Evolutionary conservation across 805 yeast species (phyloP).

Genomic region (Debaryomyces prosopidis): DNA sequence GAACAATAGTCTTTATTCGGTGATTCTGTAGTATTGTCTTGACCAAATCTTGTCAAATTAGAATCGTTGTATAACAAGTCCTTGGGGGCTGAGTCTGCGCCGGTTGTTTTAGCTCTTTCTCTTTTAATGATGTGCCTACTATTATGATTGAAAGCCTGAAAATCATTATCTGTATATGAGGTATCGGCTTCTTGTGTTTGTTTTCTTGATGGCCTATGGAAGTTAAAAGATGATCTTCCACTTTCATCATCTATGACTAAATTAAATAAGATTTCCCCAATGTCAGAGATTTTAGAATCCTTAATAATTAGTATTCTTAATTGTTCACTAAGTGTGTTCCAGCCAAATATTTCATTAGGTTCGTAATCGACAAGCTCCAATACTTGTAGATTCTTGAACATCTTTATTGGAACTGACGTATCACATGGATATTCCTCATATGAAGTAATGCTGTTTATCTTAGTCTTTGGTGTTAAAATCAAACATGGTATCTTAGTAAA

Average conservation of each 20-base stretch:
- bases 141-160: neutral
- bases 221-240: conserved; percentile 35
- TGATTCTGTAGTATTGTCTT: neutral
- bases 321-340: conserved; percentile 58
- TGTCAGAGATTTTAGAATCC: conserved; percentile 50
- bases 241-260: conserved; percentile 55
- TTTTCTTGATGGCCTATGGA: conserved; percentile 21
- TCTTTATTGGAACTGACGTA: conserved; percentile 62
- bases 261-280: conserved; percentile 51
- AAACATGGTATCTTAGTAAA: conserved; percentile 68
- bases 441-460: conserved; percentile 55
- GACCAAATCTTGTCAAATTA: neutral
- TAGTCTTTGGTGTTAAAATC: conserved; percentile 58
- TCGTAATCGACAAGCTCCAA: conserved; percentile 60
- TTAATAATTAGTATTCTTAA: conserved; percentile 56
- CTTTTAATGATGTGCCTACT: conserved; percentile 14
- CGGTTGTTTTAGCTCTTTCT: conserved; percentile 23
- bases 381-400: conserved; percentile 63
- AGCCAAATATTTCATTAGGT: conserved; percentile 65
- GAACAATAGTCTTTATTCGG: conserved; percentile 17
- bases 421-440: conserved; percentile 74
- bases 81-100: conserved; percentile 28
- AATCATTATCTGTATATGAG: neutral
- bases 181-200: conserved; percentile 1
- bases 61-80: conserved; percentile 9